Evolutionary conservation across 805 yeast genomes (phyloP).

Genomic region (Yarrowia divulgata): DNA sequence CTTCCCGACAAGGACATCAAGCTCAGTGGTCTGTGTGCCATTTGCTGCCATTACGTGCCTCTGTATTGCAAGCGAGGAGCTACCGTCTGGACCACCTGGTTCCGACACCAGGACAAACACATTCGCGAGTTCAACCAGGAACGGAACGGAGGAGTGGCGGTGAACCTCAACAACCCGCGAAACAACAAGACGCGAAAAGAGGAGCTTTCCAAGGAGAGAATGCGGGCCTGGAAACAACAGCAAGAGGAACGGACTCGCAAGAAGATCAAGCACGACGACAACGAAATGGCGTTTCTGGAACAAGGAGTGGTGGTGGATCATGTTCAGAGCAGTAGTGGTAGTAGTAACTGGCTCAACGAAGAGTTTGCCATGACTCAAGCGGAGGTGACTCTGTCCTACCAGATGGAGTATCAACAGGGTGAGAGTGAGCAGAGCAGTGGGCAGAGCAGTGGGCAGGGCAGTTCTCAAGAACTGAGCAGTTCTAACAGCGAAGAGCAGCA

Average conservation of each 20-base stretch:
- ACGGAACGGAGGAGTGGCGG: not conserved
- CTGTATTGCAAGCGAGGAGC: conserved; percentile 21
- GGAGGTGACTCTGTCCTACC: not conserved
- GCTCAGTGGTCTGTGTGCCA: conserved; percentile 17
- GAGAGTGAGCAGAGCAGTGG: not conserved
- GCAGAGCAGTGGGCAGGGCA: no score
- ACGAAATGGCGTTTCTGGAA: not conserved
- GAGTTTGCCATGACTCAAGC: conserved; percentile 13
- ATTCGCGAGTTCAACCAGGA: conserved; percentile 23
- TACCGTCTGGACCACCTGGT: conserved; percentile 29
- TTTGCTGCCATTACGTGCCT: conserved; percentile 13
- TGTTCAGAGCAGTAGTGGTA: not conserved
- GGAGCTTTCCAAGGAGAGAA: conserved; percentile 14
- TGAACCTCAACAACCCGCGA: conserved; percentile 13
- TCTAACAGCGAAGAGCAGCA: no score
- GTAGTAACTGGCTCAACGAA: not conserved
- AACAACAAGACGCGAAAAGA: conserved; percentile 11
- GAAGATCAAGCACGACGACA: not conserved
- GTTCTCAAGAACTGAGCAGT: no score
- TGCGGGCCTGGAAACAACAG: not conserved
- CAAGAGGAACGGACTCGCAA: not conserved
- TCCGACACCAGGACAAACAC: conserved; percentile 37
- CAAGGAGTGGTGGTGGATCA: not conserved
- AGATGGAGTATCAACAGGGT: not conserved
- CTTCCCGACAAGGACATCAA: conserved; percentile 17